Evolutionary conservation across 768 basidiomycete genomes (phyloP).

Genomic region (Boletus rubroflammeus): DNA sequence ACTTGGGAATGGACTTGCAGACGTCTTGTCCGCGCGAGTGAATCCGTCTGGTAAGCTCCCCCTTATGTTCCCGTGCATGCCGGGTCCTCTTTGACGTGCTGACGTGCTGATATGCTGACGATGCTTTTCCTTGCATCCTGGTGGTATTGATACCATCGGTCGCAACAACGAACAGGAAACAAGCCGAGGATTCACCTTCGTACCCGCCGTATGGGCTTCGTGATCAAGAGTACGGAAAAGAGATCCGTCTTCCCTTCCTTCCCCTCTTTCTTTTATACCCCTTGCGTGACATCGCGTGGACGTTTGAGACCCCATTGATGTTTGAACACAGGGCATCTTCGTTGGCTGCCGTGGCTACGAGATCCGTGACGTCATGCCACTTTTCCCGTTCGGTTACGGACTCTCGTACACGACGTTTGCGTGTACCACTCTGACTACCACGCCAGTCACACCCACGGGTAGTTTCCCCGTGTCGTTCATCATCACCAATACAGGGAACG

Average conservation of each 20-base stretch:
- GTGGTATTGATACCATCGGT: background rate
- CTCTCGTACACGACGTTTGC: background rate
- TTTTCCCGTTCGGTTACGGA: background rate
- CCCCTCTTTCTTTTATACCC: background rate
- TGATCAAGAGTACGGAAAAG: background rate
- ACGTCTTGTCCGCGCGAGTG: background rate
- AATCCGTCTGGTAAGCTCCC: background rate
- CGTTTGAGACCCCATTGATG: background rate
- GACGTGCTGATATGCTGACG: no score
- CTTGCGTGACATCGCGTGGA: background rate
- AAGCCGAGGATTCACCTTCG: background rate
- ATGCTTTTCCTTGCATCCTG: background rate
- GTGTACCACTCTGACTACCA: background rate
- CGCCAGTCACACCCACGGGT: background rate
- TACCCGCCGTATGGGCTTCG: background rate
- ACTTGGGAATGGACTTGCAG: background rate
- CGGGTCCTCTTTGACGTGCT: background rate
- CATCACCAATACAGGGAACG: background rate
- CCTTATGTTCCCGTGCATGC: background rate
- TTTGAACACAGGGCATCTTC: background rate
- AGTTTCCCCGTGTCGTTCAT: background rate
- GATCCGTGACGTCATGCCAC: background rate
- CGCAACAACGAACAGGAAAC: background rate
- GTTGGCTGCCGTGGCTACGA: background rate
- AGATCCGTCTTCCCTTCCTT: no score